Percentiles rank a stretch among this genome's conserved stretches.
These are phyloP conservation scores for Haplosporangium gracile DNA, from an alignment of 192 early-diverging fungal genomes.

Conservation along the genomic window DNA sequence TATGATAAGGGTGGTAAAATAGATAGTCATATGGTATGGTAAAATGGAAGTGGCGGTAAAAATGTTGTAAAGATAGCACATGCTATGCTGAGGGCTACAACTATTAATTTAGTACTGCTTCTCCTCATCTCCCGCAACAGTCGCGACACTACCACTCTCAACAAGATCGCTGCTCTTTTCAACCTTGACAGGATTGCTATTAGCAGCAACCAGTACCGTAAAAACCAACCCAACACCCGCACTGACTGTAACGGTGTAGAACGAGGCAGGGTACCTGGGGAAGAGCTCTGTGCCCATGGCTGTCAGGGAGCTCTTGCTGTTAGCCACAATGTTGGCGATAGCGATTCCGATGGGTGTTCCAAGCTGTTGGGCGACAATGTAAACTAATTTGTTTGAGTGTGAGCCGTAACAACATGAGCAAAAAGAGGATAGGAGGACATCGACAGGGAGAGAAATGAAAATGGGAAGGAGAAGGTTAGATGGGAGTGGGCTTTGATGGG, in stretches of 20 bases:
- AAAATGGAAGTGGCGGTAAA: too few species aligned
- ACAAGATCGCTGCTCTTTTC: not conserved
- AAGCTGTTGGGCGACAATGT: slow-evolving; percentile 49
- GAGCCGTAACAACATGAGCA: not conserved
- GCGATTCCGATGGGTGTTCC: slow-evolving; percentile 56
- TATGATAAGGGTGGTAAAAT: too few species aligned
- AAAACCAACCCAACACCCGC: slow-evolving; percentile 18
- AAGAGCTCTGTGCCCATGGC: slow-evolving; percentile 22
- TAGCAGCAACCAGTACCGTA: slow-evolving; percentile 17
- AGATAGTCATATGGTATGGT: too few species aligned
- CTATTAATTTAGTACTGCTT: too few species aligned
- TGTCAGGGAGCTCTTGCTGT: slow-evolving; percentile 21
- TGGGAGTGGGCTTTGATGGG: not conserved
- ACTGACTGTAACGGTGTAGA: slow-evolving; percentile 33
- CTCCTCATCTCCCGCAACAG: not conserved
- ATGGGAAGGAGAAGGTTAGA: not conserved
- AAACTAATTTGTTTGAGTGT: slow-evolving; percentile 18
- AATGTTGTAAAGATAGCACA: too few species aligned
- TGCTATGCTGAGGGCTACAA: too few species aligned
- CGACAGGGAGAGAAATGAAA: not conserved
- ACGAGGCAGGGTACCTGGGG: slow-evolving; percentile 37
- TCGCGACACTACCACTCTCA: not conserved
- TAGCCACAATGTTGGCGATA: slow-evolving; percentile 46
- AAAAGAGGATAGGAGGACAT: not conserved
- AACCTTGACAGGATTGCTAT: slow-evolving; percentile 12